Conservation (phyloP, 2,329 filamentous ascomycete species). For the Xylariomycetidae sp. region DNA sequence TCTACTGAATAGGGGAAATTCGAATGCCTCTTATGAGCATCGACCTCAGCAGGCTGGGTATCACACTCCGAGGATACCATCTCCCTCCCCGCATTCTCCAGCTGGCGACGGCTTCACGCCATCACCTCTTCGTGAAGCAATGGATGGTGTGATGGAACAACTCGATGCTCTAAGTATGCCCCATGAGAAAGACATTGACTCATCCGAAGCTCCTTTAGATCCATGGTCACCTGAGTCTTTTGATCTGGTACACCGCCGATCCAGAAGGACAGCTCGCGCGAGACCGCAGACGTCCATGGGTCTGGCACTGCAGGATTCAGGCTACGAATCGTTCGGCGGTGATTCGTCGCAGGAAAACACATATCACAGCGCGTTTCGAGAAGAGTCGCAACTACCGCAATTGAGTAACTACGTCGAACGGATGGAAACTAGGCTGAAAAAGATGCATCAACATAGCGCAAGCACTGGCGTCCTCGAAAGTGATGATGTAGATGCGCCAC, state of each 20-base stretch:
- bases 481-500: conserved; percentile 36
- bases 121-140: conserved; percentile 86
- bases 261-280: conserved; percentile 27
- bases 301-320: conserved; percentile 56
- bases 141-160: conserved; percentile 98
- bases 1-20: conserved; percentile 21
- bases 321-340: conserved; percentile 55
- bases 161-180: conserved; percentile 77
- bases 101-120: conserved; percentile 69
- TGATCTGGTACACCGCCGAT: conserved; percentile 47
- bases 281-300: conserved; percentile 73
- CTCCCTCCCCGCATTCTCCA: conserved; percentile 65
- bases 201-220: conserved; percentile 55
- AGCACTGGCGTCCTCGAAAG: conserved; percentile 38
- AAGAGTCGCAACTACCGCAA: conserved; percentile 60
- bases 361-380: conserved; percentile 35
- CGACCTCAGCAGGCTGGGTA: conserved; percentile 33
- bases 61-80: conserved; percentile 53
- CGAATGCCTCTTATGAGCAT: conserved; percentile 34
- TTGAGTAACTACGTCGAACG: conserved; percentile 83
- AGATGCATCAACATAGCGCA: conserved; percentile 60
- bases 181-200: conserved; percentile 47
- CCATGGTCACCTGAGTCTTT: conserved; percentile 93
- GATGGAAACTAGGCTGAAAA: conserved; percentile 79
- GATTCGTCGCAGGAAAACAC: conserved; percentile 47